Conservation (phyloP, 768 basidiomycete species). For the Pleurotus giganteus region DNA sequence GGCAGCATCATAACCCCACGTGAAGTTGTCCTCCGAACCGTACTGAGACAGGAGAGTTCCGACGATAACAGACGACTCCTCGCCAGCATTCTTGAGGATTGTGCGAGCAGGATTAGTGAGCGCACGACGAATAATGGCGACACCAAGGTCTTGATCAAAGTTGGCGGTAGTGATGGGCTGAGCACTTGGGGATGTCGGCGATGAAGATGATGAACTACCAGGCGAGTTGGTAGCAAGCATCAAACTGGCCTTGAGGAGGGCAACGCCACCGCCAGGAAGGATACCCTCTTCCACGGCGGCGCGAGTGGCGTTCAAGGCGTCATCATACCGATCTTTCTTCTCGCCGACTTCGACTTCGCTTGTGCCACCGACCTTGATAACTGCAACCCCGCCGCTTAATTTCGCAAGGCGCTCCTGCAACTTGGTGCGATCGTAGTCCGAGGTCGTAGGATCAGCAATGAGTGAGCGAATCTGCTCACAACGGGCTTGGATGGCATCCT, state of each 20-base stretch:
- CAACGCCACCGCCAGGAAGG: conserved; percentile 94
- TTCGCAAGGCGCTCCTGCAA: conserved; percentile 97
- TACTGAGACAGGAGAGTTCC: conserved; percentile 77
- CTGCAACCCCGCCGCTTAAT: conserved; percentile 93
- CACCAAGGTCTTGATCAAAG: conserved; percentile 98
- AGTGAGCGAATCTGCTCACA: conserved; percentile 94
- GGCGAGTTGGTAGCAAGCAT: conserved; percentile 60
- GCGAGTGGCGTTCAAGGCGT: conserved; percentile 96
- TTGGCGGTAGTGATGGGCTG: conserved; percentile 76
- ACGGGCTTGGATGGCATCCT: conserved; percentile 85
- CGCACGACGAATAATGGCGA: conserved; percentile 87
- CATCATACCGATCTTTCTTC: conserved; percentile 99
- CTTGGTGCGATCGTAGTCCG: conserved; percentile 92
- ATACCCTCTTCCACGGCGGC: conserved; percentile 99
- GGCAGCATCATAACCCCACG: conserved; percentile 87
- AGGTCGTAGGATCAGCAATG: conserved; percentile 78
- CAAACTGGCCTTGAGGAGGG: conserved; percentile 82
- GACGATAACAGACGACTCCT: conserved; percentile 91
- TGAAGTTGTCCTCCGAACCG: conserved; percentile 72
- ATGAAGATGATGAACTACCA: conserved; percentile 42
- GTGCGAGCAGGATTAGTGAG: conserved; percentile 81
- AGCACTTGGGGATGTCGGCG: conserved; percentile 53
- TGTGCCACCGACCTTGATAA: conserved; percentile 95
- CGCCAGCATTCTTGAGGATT: conserved; percentile 92
- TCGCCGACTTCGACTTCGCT: conserved; percentile 96